Evolutionary conservation across 371 early-diverging fungal genomes (phyloP), one percentile per base, ranked within the genome.

Genomic region (Mortierella sp.): DNA sequence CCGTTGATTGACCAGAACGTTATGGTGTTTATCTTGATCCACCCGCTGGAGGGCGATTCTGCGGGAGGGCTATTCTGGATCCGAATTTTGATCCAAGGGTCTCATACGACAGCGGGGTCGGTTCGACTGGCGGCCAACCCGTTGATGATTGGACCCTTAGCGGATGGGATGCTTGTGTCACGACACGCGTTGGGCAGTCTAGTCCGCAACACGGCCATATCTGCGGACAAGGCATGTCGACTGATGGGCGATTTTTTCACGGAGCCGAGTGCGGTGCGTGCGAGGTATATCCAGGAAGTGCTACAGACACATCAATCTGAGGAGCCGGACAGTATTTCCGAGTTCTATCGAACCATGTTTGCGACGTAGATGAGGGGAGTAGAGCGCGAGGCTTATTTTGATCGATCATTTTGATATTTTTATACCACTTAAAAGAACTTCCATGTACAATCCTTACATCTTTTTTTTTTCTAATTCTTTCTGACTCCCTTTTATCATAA

Each of bases 141-240:
- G 27, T 79, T 93, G 92, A 90, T 90, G 35, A 91, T 94, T 82
- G 96, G 96, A 7, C 96, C 96, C 7, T 81, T 96, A 32, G 89
- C 90, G 21, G 95, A 96, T 83, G 95, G 95, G 21, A 93, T 93
- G 89, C 87, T 95, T 7, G 92, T 95, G 4, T 93, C 92, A 74
- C 89, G 94, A 16, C 94, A 94, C 86, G 89, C 93, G 2, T 82
- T 96, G 6, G 96, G 95, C 0, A 84, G 89, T 35, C 90, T 96
- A 87, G 91, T 95, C 6, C 91, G 96, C 43, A 91, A 90, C 49
- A 95, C 95, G 10, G 91, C 94, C n/a, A 90, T 94, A 51, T 92
- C 93, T 12, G 95, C 93, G 5, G 94, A 95, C 41, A 89, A 89
- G 76, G 92, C 93, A 10, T 91, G 92, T 79, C 88, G 92, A 5